A percentile compares a stretch with the other conserved stretches of the same genome.
Conservation (phyloP, 306 rosid genomes). For the Heteromeles arbutifolia region DNA sequence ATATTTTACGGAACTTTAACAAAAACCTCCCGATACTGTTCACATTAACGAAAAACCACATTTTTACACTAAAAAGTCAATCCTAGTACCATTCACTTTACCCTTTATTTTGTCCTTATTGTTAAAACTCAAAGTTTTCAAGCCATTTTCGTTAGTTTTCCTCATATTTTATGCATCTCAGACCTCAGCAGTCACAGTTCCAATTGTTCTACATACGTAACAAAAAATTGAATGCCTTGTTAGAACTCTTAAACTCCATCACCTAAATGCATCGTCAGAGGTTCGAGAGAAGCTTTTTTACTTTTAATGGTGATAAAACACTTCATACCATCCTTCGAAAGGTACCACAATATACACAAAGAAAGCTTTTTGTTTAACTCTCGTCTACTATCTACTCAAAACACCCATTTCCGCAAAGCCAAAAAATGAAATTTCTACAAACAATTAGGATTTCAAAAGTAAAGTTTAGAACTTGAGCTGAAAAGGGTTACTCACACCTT, state of each 20-base stretch:
- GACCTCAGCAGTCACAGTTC: background rate
- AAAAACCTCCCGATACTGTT: too few relatives aligned
- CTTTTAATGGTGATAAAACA: background rate
- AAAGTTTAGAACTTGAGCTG: background rate
- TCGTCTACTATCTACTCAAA: background rate
- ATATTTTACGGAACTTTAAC: too few relatives aligned
- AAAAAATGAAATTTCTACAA: background rate
- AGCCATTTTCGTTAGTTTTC: too few relatives aligned
- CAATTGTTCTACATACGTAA: background rate
- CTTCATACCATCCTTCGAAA: background rate
- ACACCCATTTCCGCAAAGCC: too few relatives aligned
- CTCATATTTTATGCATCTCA: conserved; percentile 1
- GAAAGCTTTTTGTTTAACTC: background rate
- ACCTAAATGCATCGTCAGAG: background rate
- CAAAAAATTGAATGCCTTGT: background rate
- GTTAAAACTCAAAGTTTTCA: too few relatives aligned
- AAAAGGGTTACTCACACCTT: conserved; percentile 20
- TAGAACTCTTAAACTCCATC: background rate
- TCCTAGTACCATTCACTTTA: too few relatives aligned
- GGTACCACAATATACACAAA: background rate
- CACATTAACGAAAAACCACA: too few relatives aligned
- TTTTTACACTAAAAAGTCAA: too few relatives aligned
- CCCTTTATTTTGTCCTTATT: too few relatives aligned
- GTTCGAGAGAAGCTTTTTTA: background rate
- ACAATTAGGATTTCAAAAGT: background rate